Base-by-base conservation (phyloP, 306 rosid species). In the Parietaria judaica region DNA sequence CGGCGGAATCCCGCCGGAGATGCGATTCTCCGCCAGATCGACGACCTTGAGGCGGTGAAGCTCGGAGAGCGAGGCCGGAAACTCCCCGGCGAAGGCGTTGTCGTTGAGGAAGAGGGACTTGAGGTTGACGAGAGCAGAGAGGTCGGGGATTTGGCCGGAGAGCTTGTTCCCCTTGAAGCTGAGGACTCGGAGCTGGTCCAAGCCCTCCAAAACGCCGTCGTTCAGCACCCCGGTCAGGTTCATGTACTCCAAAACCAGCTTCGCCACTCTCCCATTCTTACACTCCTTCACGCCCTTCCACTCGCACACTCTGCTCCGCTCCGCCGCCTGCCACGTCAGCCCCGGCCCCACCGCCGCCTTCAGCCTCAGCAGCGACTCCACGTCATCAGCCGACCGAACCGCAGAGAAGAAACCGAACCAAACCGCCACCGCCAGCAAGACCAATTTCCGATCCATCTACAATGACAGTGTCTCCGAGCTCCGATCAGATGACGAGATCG, bases 171-270 rank as follows among this genome's bases (percentile, higher is more conserved):
- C 80, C 58, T 92, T 88, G 73, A 92, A 82, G 67, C 99, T 92
- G 8, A 92, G 84, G 11, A 92, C 99, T 45, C 99, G 76, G 61
- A 92, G 90, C 56, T 92, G 96, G 74, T 92, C 99, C 31, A 92
- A 70, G 16, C 62, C 90, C 68, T 71, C 83, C 62, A 92, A 51
- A 67, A 84, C 78, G 58, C 73, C 76, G 12, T 51, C 66, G n/a
- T 88, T 81, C 23, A 92, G 66, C 41, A 70, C 43, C 0, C 95
- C 99, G 0, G 88, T 83, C 70, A 92, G 71, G 72, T 84, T 92
- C 17, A 71, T 69, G 58, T 66, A 14, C 76, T 92, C 99, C 6
- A 92, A 71, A 1, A 86, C 96, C 1, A 92, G 84, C 79, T 92
- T 92, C 4, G 84, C 70, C 7, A 88, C 99, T 31, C 83, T 84